phyloP scores from a whole-genome alignment of 306 rosid genomes.

The Mucuna pruriens region DNA sequence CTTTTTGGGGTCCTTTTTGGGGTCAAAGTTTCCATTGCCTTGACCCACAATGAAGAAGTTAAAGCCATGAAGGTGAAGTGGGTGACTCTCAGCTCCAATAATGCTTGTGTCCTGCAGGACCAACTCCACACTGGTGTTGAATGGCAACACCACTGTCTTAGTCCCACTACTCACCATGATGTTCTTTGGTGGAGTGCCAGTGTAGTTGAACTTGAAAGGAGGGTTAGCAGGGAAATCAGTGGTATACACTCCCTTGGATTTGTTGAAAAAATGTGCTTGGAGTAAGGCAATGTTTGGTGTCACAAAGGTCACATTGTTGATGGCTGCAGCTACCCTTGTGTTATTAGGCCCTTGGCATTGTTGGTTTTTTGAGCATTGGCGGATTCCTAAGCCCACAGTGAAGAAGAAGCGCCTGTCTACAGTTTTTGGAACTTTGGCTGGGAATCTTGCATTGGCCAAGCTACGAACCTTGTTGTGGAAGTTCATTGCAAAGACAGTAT shows the following conservation, averaged over 20 bases:
- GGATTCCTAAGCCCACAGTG: slow-evolving; percentile 67
- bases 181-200: slow-evolving; percentile 70
- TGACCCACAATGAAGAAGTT: slow-evolving; percentile 77
- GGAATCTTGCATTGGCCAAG: slow-evolving; percentile 56
- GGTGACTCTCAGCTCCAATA: slow-evolving; percentile 76
- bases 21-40: slow-evolving; percentile 70
- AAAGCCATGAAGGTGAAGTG: slow-evolving; percentile 82
- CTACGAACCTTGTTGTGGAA: slow-evolving; percentile 58
- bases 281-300: slow-evolving; percentile 69
- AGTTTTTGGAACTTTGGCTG: slow-evolving; percentile 65
- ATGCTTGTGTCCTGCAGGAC: slow-evolving; percentile 76
- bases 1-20: slow-evolving; percentile 59
- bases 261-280: slow-evolving; percentile 73
- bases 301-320: slow-evolving; percentile 76
- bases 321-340: slow-evolving; percentile 52
- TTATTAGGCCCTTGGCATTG: slow-evolving; percentile 72
- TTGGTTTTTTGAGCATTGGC: slow-evolving; percentile 55
- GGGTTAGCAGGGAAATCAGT: slow-evolving; percentile 74
- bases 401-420: slow-evolving; percentile 60
- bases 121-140: slow-evolving; percentile 64
- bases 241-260: slow-evolving; percentile 61
- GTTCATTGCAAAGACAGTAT: slow-evolving; percentile 56
- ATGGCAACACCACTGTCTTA: slow-evolving; percentile 58
- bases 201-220: slow-evolving; percentile 64
- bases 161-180: slow-evolving; percentile 58